Percentiles rank a stretch among this genome's conserved stretches.
Conservation (phyloP, 371 early-diverging fungal genomes). For the Coemansia sp. region DNA sequence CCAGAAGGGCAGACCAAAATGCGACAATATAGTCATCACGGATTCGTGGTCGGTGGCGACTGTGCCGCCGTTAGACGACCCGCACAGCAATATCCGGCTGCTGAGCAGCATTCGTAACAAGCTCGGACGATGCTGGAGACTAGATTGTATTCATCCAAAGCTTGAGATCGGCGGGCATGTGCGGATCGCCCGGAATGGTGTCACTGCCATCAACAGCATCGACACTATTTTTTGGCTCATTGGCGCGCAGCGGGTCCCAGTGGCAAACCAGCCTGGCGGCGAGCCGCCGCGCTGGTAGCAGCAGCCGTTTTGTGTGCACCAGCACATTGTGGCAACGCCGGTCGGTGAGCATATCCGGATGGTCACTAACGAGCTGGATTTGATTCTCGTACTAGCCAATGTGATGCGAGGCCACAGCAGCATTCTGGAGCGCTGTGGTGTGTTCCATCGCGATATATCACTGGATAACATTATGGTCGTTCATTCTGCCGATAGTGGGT, state of each 20-base stretch:
- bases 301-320: no score
- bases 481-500: no score
- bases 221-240: neutral
- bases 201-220: neutral
- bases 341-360: no score
- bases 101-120: neutral
- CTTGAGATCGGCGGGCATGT: neutral
- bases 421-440: no score
- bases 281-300: no score
- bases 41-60: conserved; percentile 1
- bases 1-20: neutral
- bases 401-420: no score
- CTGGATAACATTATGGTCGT: no score
- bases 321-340: no score
- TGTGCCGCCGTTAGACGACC: neutral
- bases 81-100: neutral
- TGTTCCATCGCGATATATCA: no score
- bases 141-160: neutral
- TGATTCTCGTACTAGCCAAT: no score
- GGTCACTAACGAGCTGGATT: no score
- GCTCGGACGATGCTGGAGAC: neutral
- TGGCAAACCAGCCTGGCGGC: no score
- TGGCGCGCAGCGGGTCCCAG: neutral
- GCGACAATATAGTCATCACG: neutral
- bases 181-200: neutral